Evolutionary conservation across 768 basidiomycete genomes (phyloP).

Genomic region (Lactifluus volemus): DNA sequence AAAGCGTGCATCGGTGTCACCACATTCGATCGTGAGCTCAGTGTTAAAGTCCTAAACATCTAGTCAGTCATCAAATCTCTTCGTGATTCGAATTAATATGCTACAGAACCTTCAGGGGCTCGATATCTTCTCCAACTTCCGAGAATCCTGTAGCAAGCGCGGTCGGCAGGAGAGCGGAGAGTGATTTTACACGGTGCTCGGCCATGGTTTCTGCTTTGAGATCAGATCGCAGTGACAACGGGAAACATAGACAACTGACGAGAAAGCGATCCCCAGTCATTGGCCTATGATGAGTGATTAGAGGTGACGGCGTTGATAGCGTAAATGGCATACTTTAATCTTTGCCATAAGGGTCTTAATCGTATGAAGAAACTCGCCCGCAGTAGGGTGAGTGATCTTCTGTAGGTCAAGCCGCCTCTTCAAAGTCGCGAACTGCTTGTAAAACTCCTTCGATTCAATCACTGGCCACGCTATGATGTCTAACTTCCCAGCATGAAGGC

Average conservation of each 20-base stretch:
- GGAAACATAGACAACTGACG: constrained; percentile 33
- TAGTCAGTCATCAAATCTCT: background rate
- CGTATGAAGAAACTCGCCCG: too few species aligned
- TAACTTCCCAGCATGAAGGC: too few species aligned
- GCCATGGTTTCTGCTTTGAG: constrained; percentile 38
- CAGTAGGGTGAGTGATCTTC: too few species aligned
- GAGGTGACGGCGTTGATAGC: background rate
- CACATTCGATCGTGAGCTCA: constrained; percentile 30
- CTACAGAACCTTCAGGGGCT: constrained; percentile 42
- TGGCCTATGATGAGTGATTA: constrained; percentile 32
- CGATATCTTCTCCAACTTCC: constrained; percentile 37
- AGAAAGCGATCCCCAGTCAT: constrained; percentile 58
- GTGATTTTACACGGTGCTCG: constrained; percentile 33
- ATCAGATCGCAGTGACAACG: background rate
- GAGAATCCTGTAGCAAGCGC: constrained; percentile 42
- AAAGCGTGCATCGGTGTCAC: constrained; percentile 23
- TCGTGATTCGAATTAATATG: too few species aligned
- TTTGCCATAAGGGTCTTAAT: too few species aligned
- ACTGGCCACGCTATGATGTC: too few species aligned
- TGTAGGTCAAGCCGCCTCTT: too few species aligned
- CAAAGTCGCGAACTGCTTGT: too few species aligned
- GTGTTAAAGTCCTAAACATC: constrained; percentile 42
- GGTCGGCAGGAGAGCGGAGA: constrained; percentile 34
- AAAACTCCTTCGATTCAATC: too few species aligned
- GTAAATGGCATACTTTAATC: constrained; percentile 19